Base-by-base conservation (phyloP, 2,329 filamentous ascomycete species). In the Fusarium transvaalense region DNA sequence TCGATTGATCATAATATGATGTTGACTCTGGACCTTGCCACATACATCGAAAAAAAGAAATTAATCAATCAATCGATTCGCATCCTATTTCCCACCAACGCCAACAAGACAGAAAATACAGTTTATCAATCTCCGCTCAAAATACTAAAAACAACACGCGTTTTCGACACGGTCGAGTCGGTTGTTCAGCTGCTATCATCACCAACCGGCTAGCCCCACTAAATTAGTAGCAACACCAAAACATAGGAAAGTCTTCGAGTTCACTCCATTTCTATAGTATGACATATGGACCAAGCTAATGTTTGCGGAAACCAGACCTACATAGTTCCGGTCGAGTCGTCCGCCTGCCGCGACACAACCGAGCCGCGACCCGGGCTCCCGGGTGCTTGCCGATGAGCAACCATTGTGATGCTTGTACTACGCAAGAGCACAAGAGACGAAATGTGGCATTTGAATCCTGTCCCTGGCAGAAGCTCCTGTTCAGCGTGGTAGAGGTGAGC, bases 321-420 rank as follows among this genome's bases (percentile, higher is more conserved):
- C 42, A 61, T 68, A 69, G 62, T 43, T 56, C 65, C 65, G 65
- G 65, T 68, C 65, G 56, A 68, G 61, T 68, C 61, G 51, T 42
- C 65, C 66, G 66, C 47, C 41, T 48, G 56, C 66, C 66, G 61
- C 65, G 66, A 68, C 56, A 61, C 56, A 68, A 52, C 66, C 66
- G 61, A 70, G 63, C 67, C 67, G 55, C 61, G 67, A 68, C 59
- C 63, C 63, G 67, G 64, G 67, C 62, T 70, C 58, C 66, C 66
- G 67, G 67, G 67, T 71, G 57, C 67, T 67, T 61, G 55, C 67
- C 67, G 66, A 67, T 50, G 52, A 52, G 57, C 34, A 55, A 62
- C 38, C 41, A 52, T 29, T 14, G 29, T 43, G 35, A 32, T 53
- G 23, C 34, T n/a, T 38, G 38, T 37, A 25, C n/a, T 48, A 42